A percentile compares a stretch with the other conserved stretches of the same genome.
These are phyloP conservation scores for Chalaropsis thielavioides DNA, from an alignment of 2,329 filamentous ascomycete genomes.

Conservation along the genomic window DNA sequence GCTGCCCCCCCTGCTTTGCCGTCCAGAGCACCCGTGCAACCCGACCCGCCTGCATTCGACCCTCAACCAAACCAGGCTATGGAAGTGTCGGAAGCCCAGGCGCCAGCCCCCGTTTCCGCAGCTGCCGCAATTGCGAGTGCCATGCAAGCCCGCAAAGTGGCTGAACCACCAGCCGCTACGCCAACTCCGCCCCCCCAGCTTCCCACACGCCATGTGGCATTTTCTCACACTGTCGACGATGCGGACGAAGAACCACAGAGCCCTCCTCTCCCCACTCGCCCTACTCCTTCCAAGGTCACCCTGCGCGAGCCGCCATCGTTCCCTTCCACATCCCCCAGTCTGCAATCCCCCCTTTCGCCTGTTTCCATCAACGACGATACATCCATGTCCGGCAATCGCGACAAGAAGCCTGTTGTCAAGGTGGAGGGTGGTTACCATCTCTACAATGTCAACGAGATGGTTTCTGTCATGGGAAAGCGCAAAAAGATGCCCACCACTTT, in stretches of 20 bases:
- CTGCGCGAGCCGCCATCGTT: constrained; percentile 15
- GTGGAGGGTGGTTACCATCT: constrained; percentile 59
- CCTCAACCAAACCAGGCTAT: constrained; percentile 18
- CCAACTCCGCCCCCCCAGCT: constrained; percentile 22
- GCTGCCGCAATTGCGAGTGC: constrained; percentile 42
- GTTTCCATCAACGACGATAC: constrained; percentile 32
- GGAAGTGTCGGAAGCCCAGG: neutral
- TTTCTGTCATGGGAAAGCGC: constrained; percentile 89
- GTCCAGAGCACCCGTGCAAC: constrained; percentile 26
- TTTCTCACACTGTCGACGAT: constrained; percentile 3
- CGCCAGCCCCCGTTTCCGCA: constrained; percentile 28
- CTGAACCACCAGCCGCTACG: constrained; percentile 10
- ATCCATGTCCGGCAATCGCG: constrained; percentile 32
- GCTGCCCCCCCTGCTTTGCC: constrained; percentile 31
- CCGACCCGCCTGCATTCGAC: constrained; percentile 26
- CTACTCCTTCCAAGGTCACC: constrained; percentile 10
- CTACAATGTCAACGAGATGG: constrained; percentile 96
- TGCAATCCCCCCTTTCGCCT: constrained; percentile 11
- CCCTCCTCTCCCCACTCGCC: constrained; percentile 28
- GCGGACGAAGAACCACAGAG: constrained; percentile 21
- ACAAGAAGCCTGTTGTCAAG: constrained; percentile 26
- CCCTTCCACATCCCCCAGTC: constrained; percentile 12
- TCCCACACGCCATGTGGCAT: constrained; percentile 19
- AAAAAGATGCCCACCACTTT: constrained; percentile 98
- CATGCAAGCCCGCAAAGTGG: constrained; percentile 33